These are phyloP conservation scores for Lachnellula willkommii DNA, from an alignment of 2,329 filamentous ascomycete genomes.

Conservation along the genomic window DNA sequence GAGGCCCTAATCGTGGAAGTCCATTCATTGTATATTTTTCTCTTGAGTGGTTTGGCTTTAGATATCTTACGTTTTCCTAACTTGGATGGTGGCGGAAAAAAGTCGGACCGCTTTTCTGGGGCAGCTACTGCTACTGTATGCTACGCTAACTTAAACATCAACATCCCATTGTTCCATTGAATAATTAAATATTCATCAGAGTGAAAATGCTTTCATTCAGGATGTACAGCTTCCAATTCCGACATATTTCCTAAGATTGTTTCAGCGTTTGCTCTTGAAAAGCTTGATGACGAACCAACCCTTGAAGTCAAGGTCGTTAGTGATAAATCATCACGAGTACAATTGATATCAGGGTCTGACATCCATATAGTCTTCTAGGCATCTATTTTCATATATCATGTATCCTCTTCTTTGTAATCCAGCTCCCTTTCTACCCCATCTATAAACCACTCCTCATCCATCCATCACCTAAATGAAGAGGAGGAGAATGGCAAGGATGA, in stretches of 20 bases:
- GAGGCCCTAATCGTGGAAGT: conserved; percentile 18
- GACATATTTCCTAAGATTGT: too few relatives aligned
- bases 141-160: too few relatives aligned
- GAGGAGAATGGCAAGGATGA: conserved; percentile 58
- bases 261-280: too few relatives aligned
- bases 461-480: conserved; percentile 35
- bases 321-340: background rate
- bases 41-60: background rate
- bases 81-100: conserved; percentile 11
- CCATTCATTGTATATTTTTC: conserved; percentile 19
- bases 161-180: background rate
- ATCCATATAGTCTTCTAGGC: background rate
- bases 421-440: too few relatives aligned
- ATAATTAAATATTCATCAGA: background rate
- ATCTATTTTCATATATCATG: background rate
- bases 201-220: background rate
- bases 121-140: too few relatives aligned
- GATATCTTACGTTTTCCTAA: conserved; percentile 11
- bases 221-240: background rate
- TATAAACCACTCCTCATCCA: background rate
- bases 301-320: background rate
- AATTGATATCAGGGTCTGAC: background rate
- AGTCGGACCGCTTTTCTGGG: conserved; percentile 8
- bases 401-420: background rate
- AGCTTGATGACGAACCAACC: conserved; percentile 11